Base-by-base conservation (phyloP, 1,284 basidiomycete species). In the Ceratobasidium sp. region DNA sequence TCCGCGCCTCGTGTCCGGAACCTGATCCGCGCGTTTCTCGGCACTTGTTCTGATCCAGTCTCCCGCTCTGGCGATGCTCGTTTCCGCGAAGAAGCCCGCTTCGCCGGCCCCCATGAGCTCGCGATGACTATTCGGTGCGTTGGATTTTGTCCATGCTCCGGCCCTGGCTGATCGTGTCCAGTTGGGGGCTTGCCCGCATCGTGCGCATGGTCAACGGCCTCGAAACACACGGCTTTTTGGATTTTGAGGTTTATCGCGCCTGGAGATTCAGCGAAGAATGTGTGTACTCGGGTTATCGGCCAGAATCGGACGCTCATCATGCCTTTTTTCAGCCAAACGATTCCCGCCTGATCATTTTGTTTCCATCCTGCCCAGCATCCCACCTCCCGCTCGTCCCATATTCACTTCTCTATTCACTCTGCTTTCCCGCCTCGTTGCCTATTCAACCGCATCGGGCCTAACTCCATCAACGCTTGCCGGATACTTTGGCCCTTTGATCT, bases 401-500 rank as follows among this genome's bases (percentile, higher is more conserved):
- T 80, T 95, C 62, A 79, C 87, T 72, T 87, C 89, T 0, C 81
- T 95, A 8, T 86, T 95, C 77, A 85, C 87, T 23, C 86, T 97
- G 32, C 84, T 96, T 41, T 86, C 89, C 1, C 89, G 92, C 21
- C 87, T 97, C 72, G 88, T 91, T 0, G 91, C 94, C 0, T 88
- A 96, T 78, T 91, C 91, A 75, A 86, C 87, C 18, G 87, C 83
- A 14, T 94, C 92, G 10, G 92, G 93, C 6, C 90, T 94, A 75
- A 94, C 92, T 0, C 93, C 93, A 1, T 90, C 92, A 32, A 89
- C 91, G 1, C 84, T 96, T 41, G 91, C 93, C 0, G 89, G 92
- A n/a, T 85, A 94, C n/a, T 96, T 96, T 80, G 92, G 91, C 0
- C 92, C 91, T 4, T 84, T 92, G 28, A 81, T 97, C 48, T 96